Conservation (phyloP, 139 green algal species). For the Chlamydomonas schloesseri region DNA sequence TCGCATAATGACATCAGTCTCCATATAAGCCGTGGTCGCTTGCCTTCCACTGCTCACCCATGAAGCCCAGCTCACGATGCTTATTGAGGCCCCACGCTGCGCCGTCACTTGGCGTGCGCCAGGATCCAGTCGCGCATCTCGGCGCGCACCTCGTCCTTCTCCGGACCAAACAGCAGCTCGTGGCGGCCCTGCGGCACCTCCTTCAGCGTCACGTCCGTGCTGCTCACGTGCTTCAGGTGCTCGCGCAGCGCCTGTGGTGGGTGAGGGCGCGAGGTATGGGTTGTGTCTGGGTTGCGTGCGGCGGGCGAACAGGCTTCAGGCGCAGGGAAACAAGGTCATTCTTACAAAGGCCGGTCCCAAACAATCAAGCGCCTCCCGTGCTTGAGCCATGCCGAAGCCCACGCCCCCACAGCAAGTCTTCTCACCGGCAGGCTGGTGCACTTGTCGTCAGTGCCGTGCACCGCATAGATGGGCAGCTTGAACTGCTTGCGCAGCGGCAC, state of each 20-base stretch:
- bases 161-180: slow-evolving; percentile 34
- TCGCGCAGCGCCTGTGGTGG: background rate
- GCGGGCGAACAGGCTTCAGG: no score
- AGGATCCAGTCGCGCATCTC: slow-evolving; percentile 28
- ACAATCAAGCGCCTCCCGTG: no score
- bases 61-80: no score
- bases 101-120: background rate
- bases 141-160: slow-evolving; percentile 19
- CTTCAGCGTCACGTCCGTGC: slow-evolving; percentile 31
- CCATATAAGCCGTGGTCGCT: no score
- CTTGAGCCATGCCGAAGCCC: no score
- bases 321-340: no score
- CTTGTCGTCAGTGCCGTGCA: background rate
- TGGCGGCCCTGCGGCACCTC: slow-evolving; percentile 36
- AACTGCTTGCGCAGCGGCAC: background rate
- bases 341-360: no score
- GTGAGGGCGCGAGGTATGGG: background rate
- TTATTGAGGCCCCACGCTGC: no score
- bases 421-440: slow-evolving; percentile 23
- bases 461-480: background rate
- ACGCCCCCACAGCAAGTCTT: no score
- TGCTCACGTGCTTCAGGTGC: background rate
- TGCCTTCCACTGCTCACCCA: no score
- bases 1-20: no score
- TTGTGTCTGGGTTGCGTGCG: background rate